Conservation (phyloP, 2,329 filamentous ascomycete species). For the Arachnomyces sp. region DNA sequence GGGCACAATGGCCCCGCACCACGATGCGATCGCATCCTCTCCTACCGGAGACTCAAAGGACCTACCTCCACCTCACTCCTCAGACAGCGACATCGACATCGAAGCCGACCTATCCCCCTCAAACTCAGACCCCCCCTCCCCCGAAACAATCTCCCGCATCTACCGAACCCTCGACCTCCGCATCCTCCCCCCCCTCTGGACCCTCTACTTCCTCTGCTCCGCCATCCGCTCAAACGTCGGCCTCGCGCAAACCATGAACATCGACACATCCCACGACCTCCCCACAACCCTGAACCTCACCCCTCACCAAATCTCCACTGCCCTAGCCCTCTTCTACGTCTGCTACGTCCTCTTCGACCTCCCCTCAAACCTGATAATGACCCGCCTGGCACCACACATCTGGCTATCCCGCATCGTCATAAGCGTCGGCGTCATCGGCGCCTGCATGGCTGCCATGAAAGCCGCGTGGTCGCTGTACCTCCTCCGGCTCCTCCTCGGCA, state of each 20-base stretch:
- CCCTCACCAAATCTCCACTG: conserved; percentile 70
- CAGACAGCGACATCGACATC: too few species aligned
- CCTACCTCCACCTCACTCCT: too few species aligned
- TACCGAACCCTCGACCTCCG: conserved; percentile 41
- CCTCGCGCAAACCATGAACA: conserved; percentile 91
- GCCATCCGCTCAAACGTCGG: conserved; percentile 88
- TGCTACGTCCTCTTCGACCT: conserved; percentile 85
- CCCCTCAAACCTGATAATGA: conserved; percentile 85
- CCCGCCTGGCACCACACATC: conserved; percentile 68
- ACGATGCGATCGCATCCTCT: too few species aligned
- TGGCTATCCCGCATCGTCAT: conserved; percentile 93
- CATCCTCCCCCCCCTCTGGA: conserved; percentile 70
- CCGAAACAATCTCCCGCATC: neutral
- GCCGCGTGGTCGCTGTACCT: conserved; percentile 79
- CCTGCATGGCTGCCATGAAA: conserved; percentile 73
- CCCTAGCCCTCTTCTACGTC: conserved; percentile 82
- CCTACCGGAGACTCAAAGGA: too few species aligned
- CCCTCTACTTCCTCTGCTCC: conserved; percentile 84
- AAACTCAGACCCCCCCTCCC: neutral
- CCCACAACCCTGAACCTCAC: conserved; percentile 60
- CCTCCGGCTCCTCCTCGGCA: conserved; percentile 73
- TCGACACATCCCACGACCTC: conserved; percentile 62
- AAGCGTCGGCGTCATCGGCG: conserved; percentile 74
- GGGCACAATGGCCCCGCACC: too few species aligned
- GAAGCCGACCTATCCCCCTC: neutral